A percentile compares a stretch with the other conserved stretches of the same genome.
Conservation (phyloP, 176 grass and related monocot genomes). For the Ensete ventricosum region DNA sequence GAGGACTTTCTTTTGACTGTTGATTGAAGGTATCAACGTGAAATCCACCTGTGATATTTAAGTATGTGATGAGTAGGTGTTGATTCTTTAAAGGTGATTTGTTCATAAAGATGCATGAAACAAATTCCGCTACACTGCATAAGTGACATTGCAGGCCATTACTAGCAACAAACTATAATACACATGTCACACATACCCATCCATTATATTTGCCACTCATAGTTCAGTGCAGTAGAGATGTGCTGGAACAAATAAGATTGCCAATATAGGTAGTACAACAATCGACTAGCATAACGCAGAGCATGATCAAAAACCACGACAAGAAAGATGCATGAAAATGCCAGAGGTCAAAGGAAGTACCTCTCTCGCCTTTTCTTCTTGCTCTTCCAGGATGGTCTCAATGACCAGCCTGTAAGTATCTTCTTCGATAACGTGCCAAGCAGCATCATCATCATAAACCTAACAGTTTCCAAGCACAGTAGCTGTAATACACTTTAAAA, state of each 20-base stretch:
- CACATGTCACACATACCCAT: neutral
- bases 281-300: neutral
- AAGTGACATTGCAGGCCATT: neutral
- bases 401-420: conserved; percentile 17
- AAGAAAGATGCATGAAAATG: neutral
- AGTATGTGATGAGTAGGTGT: no score
- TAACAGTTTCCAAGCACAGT: neutral
- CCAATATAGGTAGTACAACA: neutral
- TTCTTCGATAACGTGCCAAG: conserved; percentile 17
- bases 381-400: conserved; percentile 18
- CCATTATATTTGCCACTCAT: neutral
- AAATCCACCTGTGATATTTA: no score
- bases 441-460: conserved; percentile 12
- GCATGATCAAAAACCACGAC: neutral
- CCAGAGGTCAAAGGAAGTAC: neutral
- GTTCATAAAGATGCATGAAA: no score
- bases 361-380: conserved; percentile 5
- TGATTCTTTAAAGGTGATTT: no score
- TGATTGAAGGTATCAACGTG: no score
- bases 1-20: neutral
- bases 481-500: neutral
- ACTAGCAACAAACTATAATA: neutral
- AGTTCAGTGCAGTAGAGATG: neutral
- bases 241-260: neutral
- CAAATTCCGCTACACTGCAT: no score